phyloP scores from a whole-genome alignment of 306 rosid genomes.

The Dryas octopetala region DNA sequence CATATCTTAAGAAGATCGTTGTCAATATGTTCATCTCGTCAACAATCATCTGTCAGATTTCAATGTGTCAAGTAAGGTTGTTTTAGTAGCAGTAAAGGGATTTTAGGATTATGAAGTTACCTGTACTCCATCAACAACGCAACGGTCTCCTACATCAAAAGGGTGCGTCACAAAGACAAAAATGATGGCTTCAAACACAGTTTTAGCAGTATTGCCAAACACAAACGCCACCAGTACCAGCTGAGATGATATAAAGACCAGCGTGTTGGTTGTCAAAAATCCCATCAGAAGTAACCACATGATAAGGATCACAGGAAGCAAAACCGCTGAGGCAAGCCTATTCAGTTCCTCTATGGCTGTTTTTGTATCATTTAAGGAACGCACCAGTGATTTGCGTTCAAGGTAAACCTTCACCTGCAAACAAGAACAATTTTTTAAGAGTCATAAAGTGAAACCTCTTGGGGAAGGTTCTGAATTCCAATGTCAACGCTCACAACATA shows the following conservation, averaged over 20 bases:
- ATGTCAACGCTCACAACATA: neutral
- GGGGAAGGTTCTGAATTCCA: neutral
- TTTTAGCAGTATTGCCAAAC: constrained; percentile 74
- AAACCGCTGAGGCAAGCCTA: constrained; percentile 50
- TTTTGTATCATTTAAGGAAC: constrained; percentile 75
- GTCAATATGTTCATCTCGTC: constrained; percentile 92
- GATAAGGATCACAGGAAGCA: constrained; percentile 42
- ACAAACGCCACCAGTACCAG: constrained; percentile 62
- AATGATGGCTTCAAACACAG: constrained; percentile 80
- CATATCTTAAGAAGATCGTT: constrained; percentile 69
- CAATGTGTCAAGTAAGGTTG: constrained; percentile 20
- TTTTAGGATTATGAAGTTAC: constrained; percentile 35
- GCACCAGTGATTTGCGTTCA: constrained; percentile 70
- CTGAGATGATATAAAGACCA: constrained; percentile 80
- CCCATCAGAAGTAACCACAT: constrained; percentile 76
- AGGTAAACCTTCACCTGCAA: constrained; percentile 74
- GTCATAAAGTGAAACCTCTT: neutral
- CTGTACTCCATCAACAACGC: constrained; percentile 89
- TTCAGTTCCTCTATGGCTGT: constrained; percentile 83
- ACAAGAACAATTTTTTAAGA: constrained; percentile 21
- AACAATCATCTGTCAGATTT: constrained; percentile 61
- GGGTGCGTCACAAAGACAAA: constrained; percentile 92
- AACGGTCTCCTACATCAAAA: constrained; percentile 84
- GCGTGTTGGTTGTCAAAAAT: constrained; percentile 63
- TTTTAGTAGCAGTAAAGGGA: neutral